Evolutionary conservation across 2,329 filamentous ascomycete species (phyloP).

Genomic region (Lachnellula subtilissima): DNA sequence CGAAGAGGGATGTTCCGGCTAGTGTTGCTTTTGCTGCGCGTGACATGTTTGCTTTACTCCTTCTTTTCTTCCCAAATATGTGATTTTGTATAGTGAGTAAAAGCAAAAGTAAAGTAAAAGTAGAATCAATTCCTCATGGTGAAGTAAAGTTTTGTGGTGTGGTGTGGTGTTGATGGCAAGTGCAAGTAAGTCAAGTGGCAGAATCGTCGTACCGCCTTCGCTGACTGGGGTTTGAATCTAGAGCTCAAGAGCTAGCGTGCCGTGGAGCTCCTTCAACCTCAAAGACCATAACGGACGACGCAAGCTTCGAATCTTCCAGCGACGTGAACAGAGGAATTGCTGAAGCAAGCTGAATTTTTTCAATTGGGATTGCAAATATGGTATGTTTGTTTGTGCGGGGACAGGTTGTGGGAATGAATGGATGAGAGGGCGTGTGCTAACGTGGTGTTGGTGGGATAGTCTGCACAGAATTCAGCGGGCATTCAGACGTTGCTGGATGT

Average conservation of each 20-base stretch:
- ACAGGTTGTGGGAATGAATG: neutral
- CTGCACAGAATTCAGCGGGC: slow-evolving; percentile 95
- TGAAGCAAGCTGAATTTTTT: neutral
- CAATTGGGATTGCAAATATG: slow-evolving; percentile 22
- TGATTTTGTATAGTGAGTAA: neutral
- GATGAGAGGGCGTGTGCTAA: slow-evolving; percentile 15
- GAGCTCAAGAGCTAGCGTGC: neutral
- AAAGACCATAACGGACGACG: neutral
- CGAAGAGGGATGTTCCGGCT: slow-evolving; percentile 68
- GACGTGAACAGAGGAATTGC: too few relatives aligned
- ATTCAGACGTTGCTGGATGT: slow-evolving; percentile 99
- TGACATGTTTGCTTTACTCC: slow-evolving; percentile 60
- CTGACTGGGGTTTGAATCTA: neutral
- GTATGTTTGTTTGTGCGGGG: slow-evolving; percentile 11
- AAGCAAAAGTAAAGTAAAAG: too few relatives aligned
- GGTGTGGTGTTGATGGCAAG: too few relatives aligned
- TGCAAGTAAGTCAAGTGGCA: neutral
- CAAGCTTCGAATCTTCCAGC: too few relatives aligned
- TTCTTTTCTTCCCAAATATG: neutral
- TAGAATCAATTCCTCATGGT: too few relatives aligned
- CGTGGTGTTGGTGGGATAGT: slow-evolving; percentile 47
- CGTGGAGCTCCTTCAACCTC: neutral
- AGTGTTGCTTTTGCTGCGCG: slow-evolving; percentile 84
- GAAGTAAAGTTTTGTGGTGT: too few relatives aligned
- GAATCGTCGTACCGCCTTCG: neutral